Evolutionary conservation across 208 protist species (phyloP), one percentile per base, ranked within the genome.

Genomic region (Lotmaria passim): DNA sequence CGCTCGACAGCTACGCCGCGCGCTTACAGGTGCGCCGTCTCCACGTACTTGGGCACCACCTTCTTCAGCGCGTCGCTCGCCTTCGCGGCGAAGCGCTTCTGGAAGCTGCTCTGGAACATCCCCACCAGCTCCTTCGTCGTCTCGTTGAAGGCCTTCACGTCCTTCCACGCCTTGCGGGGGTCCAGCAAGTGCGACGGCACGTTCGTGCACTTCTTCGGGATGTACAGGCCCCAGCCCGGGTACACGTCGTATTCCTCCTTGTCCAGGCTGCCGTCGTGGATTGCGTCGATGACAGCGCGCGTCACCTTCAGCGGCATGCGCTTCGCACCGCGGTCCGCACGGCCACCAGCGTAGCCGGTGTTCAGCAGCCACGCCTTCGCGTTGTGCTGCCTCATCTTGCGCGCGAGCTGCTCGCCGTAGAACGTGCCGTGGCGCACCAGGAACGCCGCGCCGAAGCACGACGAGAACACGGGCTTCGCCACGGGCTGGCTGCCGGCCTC

Each of bases 401-500:
- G 69, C 11, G 90, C 94, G n/a, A 99, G 91, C 84, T 99, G 93
- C 68, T 97, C 78, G 23, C 97, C 98, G 82, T 99, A 99, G 68
- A 94, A 91, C 26, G 84, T 96, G 51, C 97, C 96, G 82, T 99
- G 97, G 78, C 88, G 96, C 44, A 98, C 92, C 7, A 99, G 83
- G 89, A 99, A 99, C 48, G 97, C 93, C 48, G 89, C 95, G 62
- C 91, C 97, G 67, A 98, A 99, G 76, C 97, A 98, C 30, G 97
- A 86, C 24, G 93, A 98, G 90, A 99, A 99, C 63, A 92, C 93
- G 7, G 96, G 93, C 41, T 79, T 82, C 41, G 98, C 96, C 23
- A 84, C 81, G 65, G 97, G 93, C 17, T 73, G 93, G 59, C 98
- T 81, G 57, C 98, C 98, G 26, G 87, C 81, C 85, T 99, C 97